These are phyloP conservation scores for Leccinum solheimii DNA, from an alignment of 1,284 basidiomycete species.

Conservation along the genomic window DNA sequence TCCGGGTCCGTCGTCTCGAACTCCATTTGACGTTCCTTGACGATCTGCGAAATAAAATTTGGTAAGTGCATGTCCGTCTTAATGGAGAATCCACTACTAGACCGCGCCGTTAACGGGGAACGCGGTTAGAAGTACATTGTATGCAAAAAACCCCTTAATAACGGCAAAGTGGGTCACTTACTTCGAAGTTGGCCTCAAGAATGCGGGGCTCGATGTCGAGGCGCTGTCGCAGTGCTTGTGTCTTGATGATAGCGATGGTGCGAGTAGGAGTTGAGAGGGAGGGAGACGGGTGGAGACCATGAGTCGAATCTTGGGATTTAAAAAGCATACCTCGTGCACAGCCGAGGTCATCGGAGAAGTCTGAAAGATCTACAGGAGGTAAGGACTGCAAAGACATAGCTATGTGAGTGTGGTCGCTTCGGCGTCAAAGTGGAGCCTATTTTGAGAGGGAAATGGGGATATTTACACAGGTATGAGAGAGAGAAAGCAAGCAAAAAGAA, in stretches of 20 bases:
- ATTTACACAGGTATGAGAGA: slow-evolving; percentile 11
- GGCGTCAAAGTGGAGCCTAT: slow-evolving; percentile 10
- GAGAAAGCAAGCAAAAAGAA: slow-evolving; percentile 12
- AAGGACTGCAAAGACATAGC: slow-evolving; percentile 19
- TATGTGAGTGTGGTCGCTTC: slow-evolving; percentile 24
- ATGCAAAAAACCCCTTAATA: slow-evolving; percentile 8
- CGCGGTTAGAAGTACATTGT: slow-evolving; percentile 4
- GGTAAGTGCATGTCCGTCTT: slow-evolving; percentile 10
- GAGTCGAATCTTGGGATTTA: slow-evolving; percentile 8
- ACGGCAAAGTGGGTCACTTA: slow-evolving; percentile 33
- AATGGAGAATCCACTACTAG: slow-evolving; percentile 19
- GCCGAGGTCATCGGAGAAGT: slow-evolving; percentile 15
- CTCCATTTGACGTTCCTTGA: slow-evolving; percentile 82
- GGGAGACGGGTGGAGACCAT: slow-evolving; percentile 9
- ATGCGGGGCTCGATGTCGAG: slow-evolving; percentile 77
- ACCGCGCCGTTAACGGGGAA: slow-evolving; percentile 4
- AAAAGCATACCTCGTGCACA: slow-evolving; percentile 5
- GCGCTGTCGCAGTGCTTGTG: slow-evolving; percentile 64
- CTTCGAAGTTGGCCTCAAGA: slow-evolving; percentile 75
- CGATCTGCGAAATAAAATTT: slow-evolving; percentile 49
- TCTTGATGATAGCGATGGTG: slow-evolving; percentile 78
- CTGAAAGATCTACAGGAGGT: slow-evolving; percentile 16
- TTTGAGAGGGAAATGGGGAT: neutral
- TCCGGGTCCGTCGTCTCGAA: slow-evolving; percentile 78
- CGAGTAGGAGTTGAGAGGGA: slow-evolving; percentile 44